These are phyloP conservation scores for Candida schatavii DNA, from an alignment of 805 yeast species.

Conservation along the genomic window DNA sequence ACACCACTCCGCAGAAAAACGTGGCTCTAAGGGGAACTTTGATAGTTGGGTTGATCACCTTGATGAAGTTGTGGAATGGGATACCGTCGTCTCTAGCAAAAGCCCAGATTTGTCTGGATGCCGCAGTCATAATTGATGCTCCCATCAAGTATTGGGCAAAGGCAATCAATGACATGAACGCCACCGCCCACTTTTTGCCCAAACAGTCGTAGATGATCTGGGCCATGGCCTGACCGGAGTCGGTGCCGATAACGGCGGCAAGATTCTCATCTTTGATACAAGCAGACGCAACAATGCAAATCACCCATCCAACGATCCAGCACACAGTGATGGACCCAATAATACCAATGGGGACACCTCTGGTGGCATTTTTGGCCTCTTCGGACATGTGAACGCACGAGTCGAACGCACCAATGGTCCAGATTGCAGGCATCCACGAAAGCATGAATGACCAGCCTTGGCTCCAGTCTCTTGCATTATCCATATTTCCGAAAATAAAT, in stretches of 20 bases:
- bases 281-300: conserved; percentile 22
- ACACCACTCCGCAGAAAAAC: conserved; percentile 30
- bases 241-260: conserved; percentile 17
- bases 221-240: conserved; percentile 28
- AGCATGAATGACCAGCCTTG: conserved; percentile 46
- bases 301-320: conserved; percentile 21
- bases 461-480: conserved; percentile 55
- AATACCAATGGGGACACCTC: conserved; percentile 29
- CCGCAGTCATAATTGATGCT: conserved; percentile 28
- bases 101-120: conserved; percentile 28
- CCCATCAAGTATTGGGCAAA: conserved; percentile 31
- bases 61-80: conserved; percentile 24
- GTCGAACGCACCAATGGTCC: conserved; percentile 35
- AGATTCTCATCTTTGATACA: conserved; percentile 21
- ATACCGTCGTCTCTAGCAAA: conserved; percentile 31
- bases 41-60: conserved; percentile 21
- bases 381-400: conserved; percentile 33
- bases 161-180: conserved; percentile 28
- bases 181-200: conserved; percentile 29
- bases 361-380: conserved; percentile 24
- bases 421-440: conserved; percentile 29
- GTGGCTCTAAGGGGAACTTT: conserved; percentile 28
- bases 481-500: conserved; percentile 54
- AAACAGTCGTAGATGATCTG: conserved; percentile 27
- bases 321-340: conserved; percentile 27